These are phyloP conservation scores for Cladorrhinum sp. DNA, from an alignment of 2,329 filamentous ascomycete species.

Conservation along the genomic window DNA sequence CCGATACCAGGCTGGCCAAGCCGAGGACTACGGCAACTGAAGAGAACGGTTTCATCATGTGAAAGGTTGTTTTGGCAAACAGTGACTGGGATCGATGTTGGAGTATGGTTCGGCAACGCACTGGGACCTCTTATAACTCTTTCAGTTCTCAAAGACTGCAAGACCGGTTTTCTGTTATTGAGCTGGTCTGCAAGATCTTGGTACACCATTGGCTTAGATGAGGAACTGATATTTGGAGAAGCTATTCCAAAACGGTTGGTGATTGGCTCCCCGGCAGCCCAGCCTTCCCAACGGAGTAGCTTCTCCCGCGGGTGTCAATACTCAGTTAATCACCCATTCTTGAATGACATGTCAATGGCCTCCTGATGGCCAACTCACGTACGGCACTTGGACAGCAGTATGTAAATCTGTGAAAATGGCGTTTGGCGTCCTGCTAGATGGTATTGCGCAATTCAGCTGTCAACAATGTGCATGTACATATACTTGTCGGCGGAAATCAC, in stretches of 20 bases:
- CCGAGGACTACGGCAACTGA: slow-evolving; percentile 7
- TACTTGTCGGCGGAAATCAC: too few species aligned
- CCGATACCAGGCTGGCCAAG: slow-evolving; percentile 20
- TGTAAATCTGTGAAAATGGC: too few species aligned
- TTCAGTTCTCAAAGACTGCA: too few species aligned
- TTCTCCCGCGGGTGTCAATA: slow-evolving; percentile 8
- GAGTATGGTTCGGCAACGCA: too few species aligned
- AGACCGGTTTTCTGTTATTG: background rate
- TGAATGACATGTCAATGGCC: background rate
- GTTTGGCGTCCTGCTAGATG: too few species aligned
- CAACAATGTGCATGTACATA: too few species aligned
- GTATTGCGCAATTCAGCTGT: too few species aligned
- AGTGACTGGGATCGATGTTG: too few species aligned
- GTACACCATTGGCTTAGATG: too few species aligned
- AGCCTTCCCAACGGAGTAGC: slow-evolving; percentile 13
- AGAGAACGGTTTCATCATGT: slow-evolving; percentile 7
- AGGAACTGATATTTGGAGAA: slow-evolving; percentile 5
- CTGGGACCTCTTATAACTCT: too few species aligned
- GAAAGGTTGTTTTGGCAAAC: background rate
- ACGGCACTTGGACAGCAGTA: background rate
- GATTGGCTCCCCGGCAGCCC: slow-evolving; percentile 4
- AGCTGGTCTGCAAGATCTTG: too few species aligned
- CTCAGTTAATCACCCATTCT: background rate
- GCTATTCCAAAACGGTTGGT: background rate
- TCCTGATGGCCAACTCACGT: background rate